Evolutionary conservation across 352 stramenopile species (phyloP).

Genomic region (Pythium apleroticum): DNA sequence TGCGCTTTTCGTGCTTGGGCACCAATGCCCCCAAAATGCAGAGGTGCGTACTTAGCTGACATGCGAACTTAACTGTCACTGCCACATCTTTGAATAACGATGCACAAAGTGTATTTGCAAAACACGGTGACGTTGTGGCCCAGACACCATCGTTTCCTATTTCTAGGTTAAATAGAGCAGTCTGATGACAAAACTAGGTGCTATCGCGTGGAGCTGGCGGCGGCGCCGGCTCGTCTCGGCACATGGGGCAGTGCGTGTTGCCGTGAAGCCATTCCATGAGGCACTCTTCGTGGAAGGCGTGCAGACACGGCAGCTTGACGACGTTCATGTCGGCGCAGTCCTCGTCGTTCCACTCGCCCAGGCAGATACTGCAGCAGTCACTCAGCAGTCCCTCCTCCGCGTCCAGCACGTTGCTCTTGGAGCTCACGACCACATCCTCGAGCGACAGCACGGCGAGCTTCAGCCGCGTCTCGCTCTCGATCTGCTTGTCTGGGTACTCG

Average conservation of each 20-base stretch:
- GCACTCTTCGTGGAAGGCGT: conserved; percentile 87
- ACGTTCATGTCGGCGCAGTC: conserved; percentile 81
- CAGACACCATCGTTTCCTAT: neutral
- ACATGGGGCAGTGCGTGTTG: conserved; percentile 85
- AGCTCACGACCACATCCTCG: conserved; percentile 81
- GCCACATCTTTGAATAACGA: conserved; percentile 8
- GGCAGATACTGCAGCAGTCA: conserved; percentile 86
- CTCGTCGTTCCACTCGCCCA: conserved; percentile 80
- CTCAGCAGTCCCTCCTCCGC: conserved; percentile 38
- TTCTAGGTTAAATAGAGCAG: conserved; percentile 18
- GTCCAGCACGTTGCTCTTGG: conserved; percentile 61
- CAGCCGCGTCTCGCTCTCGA: conserved; percentile 82
- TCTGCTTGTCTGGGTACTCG: conserved; percentile 84
- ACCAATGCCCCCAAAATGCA: conserved; percentile 8
- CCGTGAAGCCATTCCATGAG: conserved; percentile 84
- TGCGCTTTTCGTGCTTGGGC: conserved; percentile 5
- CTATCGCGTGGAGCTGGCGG: conserved; percentile 19
- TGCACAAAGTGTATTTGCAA: neutral
- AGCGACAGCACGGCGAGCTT: conserved; percentile 81
- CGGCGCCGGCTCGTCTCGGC: conserved; percentile 65
- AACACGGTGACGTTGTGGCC: conserved; percentile 6
- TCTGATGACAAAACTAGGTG: conserved; percentile 23
- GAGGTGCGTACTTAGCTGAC: neutral
- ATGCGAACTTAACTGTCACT: conserved; percentile 26
- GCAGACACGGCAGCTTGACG: conserved; percentile 79